A percentile compares a stretch with the other conserved stretches of the same genome.
phyloP scores from a whole-genome alignment of 805 yeast species.

The Maudiozyma bulderi region DNA sequence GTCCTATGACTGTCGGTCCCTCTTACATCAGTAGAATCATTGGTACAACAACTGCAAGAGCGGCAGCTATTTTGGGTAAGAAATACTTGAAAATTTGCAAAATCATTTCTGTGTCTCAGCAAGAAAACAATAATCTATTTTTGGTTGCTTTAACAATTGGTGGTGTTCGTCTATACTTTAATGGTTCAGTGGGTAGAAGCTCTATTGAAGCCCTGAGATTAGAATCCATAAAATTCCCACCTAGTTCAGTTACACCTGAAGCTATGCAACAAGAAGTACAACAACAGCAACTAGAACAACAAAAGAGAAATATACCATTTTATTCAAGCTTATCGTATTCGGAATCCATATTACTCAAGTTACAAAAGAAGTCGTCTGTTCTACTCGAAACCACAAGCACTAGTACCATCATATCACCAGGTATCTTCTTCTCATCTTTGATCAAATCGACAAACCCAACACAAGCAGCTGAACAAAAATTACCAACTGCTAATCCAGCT shows the following conservation, averaged over 20 bases:
- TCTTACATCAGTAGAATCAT: constrained; percentile 31
- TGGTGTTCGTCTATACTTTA: constrained; percentile 68
- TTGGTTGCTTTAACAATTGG: constrained; percentile 70
- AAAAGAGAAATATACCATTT: constrained; percentile 27
- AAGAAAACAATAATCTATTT: constrained; percentile 60
- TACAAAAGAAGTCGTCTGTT: constrained; percentile 46
- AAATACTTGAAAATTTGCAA: constrained; percentile 53
- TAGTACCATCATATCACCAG: constrained; percentile 67
- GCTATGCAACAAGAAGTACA: constrained; percentile 26
- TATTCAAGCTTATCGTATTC: constrained; percentile 22
- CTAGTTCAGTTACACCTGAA: constrained; percentile 32
- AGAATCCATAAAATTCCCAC: constrained; percentile 55
- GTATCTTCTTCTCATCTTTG: constrained; percentile 68
- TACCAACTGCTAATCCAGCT: constrained; percentile 11
- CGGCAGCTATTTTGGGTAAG: constrained; percentile 46
- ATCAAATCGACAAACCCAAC: constrained; percentile 17
- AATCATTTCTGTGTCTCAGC: constrained; percentile 31
- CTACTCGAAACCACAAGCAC: constrained; percentile 49
- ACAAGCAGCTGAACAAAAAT: background rate
- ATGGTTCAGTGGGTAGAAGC: constrained; percentile 31
- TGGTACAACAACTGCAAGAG: constrained; percentile 37
- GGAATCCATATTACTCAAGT: constrained; percentile 32
- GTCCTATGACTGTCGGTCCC: constrained; percentile 32
- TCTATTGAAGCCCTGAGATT: constrained; percentile 34
- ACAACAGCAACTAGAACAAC: constrained; percentile 32